Base-by-base conservation (phyloP, 805 yeast species). In the Grigorovia humatica region DNA sequence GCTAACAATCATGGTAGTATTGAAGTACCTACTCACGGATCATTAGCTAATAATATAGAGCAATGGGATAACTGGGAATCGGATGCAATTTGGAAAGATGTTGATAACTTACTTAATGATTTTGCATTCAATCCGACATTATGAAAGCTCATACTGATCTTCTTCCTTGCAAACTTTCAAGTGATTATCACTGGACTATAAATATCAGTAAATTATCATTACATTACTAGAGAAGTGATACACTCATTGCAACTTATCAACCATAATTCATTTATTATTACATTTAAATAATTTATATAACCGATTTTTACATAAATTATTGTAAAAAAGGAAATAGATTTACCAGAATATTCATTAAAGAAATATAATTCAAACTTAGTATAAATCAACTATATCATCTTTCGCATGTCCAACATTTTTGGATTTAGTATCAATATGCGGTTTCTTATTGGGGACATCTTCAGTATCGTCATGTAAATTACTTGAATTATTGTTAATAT, bases 81-180 rank as follows among this genome's bases (percentile, higher is more conserved):
- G n/a, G 76, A 72, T 43, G 63, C 69, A 61, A 68, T 73, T 2
- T 73, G 76, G 89, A 85, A 83, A 62, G 95, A 88, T 62, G 90
- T 88, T 32, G 95, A 88, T 57, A 75, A 86, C 48, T 85, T 88
- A 52, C 87, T 88, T 95, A 87, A 85, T 62, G 95, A 88, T 62
- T 88, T 88, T 68, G 96, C 96, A 5, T 88, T 88, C 71, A 87
- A 85, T 57, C 81, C 88, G 4, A 60, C 67, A 9, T 32, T 32
- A 32, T 32, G 8, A 32, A 11, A 5, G 38, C 15, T 32, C 8
- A 32, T 32, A 8, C 15, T 32, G 38, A 32, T 23, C 6, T n/a
- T n/a, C n/a, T n/a, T n/a, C n/a, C n/a, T n/a, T n/a, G n/a, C n/a
- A n/a, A n/a, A n/a, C n/a, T n/a, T n/a, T n/a, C n/a, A n/a, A n/a